A percentile compares a stretch with the other conserved stretches of the same genome.
Evolutionary conservation across 176 grass and related monocot species (phyloP).

Genomic region (Chloris gayana): DNA sequence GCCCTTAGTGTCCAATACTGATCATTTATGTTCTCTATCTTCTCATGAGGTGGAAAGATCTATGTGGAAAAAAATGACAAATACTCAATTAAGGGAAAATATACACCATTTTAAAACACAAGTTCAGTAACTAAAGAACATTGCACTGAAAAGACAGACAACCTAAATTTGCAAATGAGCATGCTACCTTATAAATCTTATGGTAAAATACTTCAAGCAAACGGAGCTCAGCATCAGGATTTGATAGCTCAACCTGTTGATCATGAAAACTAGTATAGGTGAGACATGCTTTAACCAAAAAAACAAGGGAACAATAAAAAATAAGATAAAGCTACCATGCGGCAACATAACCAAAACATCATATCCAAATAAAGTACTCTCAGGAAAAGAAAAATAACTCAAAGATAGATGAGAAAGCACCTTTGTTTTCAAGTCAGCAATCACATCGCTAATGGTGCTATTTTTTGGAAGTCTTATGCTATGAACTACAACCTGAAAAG

Average conservation of each 20-base stretch:
- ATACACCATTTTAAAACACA: neutral
- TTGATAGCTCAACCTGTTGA: slow-evolving; percentile 89
- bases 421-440: slow-evolving; percentile 72
- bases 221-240: slow-evolving; percentile 82
- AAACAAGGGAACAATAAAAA: neutral
- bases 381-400: slow-evolving; percentile 16
- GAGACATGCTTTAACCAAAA: slow-evolving; percentile 1
- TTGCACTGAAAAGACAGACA: neutral
- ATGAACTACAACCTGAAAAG: slow-evolving; percentile 73
- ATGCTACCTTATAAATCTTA: slow-evolving; percentile 91
- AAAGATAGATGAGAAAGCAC: slow-evolving; percentile 40
- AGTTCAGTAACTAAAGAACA: slow-evolving; percentile 15
- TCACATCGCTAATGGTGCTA: slow-evolving; percentile 89
- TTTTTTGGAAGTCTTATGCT: slow-evolving; percentile 91
- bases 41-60: slow-evolving; percentile 77
- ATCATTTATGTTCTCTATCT: slow-evolving; percentile 93
- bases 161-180: slow-evolving; percentile 13
- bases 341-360: slow-evolving; percentile 1
- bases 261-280: slow-evolving; percentile 35
- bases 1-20: slow-evolving; percentile 87
- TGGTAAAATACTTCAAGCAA: slow-evolving; percentile 98
- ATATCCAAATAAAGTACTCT: slow-evolving; percentile 14
- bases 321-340: slow-evolving; percentile 1
- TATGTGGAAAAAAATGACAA: slow-evolving; percentile 28
- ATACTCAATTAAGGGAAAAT: slow-evolving; percentile 25